phyloP scores from a whole-genome alignment of 2,329 filamentous ascomycete species.

The Fusarium neocosmosporiellum region DNA sequence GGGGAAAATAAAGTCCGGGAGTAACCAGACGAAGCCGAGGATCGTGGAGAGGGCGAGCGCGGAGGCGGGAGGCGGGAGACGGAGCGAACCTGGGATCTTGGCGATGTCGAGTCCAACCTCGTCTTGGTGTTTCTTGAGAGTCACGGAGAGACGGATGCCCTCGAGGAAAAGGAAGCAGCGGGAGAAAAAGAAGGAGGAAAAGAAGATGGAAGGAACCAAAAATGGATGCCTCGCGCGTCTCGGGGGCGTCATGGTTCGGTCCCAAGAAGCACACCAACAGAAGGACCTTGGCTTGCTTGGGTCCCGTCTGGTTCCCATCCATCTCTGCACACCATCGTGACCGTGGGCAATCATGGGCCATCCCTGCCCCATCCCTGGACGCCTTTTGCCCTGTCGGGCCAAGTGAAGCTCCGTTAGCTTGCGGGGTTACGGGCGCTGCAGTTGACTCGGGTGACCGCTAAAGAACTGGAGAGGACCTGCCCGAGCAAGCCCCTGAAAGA shows the following conservation, averaged over 20 bases:
- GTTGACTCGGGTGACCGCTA: constrained; percentile 13
- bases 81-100: constrained; percentile 9
- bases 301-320: constrained; percentile 5
- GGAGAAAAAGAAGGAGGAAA: constrained; percentile 34
- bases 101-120: constrained; percentile 18
- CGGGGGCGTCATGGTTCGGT: constrained; percentile 46
- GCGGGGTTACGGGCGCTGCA: constrained; percentile 40
- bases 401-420: constrained; percentile 37
- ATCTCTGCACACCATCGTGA: constrained; percentile 45
- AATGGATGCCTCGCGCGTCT: constrained; percentile 38
- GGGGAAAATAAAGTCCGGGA: constrained; percentile 23
- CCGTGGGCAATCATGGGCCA: constrained; percentile 38
- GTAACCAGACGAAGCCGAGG: constrained; percentile 24
- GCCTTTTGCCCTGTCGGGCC: constrained; percentile 35
- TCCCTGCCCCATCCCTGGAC: constrained; percentile 36
- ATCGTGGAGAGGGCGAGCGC: constrained; percentile 26
- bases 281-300: constrained; percentile 26
- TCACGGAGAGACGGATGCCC: constrained; percentile 1
- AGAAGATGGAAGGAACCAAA: constrained; percentile 28
- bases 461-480: constrained; percentile 8
- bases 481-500: not conserved
- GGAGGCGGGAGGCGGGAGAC: constrained; percentile 17
- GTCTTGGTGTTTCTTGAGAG: constrained; percentile 1
- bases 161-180: constrained; percentile 9
- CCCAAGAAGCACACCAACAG: constrained; percentile 30